These are phyloP conservation scores for Macrolepiota fuliginosa DNA, from an alignment of 768 basidiomycete species.

Conservation along the genomic window DNA sequence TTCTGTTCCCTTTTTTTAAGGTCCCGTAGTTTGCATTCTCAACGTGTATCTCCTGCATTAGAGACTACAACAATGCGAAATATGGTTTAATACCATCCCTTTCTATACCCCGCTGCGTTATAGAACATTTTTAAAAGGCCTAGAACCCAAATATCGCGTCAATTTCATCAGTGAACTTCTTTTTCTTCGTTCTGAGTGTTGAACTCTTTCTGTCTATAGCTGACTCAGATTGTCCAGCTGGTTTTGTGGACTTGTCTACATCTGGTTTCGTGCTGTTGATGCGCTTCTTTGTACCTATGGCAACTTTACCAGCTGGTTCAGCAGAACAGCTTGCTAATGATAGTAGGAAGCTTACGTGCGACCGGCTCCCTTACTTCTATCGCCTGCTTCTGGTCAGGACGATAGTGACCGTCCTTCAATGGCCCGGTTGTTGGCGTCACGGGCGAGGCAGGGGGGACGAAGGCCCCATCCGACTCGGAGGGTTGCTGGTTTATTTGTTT, in stretches of 20 bases:
- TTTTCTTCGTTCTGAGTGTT: slow-evolving; percentile 32
- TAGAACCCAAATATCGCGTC: slow-evolving; percentile 63
- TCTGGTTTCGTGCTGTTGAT: neutral
- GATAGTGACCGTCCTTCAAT: neutral
- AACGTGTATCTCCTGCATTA: slow-evolving; percentile 1
- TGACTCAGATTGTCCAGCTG: neutral
- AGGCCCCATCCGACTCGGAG: neutral
- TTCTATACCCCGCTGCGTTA: slow-evolving; percentile 15
- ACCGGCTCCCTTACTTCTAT: neutral
- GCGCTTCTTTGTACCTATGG: neutral
- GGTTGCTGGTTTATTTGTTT: neutral
- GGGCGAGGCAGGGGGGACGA: neutral
- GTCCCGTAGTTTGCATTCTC: slow-evolving; percentile 7
- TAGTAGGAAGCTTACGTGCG: neutral
- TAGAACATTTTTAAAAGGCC: neutral
- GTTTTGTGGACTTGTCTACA: neutral
- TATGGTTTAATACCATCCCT: slow-evolving; percentile 17
- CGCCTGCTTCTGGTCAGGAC: neutral
- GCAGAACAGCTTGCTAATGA: neutral
- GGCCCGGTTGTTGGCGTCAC: neutral
- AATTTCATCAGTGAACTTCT: slow-evolving; percentile 53
- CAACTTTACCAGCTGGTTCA: neutral
- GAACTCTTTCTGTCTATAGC: neutral
- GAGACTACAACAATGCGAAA: slow-evolving; percentile 2
- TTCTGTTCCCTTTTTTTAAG: slow-evolving; percentile 9